Percentiles rank a stretch among this genome's conserved stretches.
These are phyloP conservation scores for Onygenales sp. DNA, from an alignment of 2,329 filamentous ascomycete genomes.

Conservation along the genomic window DNA sequence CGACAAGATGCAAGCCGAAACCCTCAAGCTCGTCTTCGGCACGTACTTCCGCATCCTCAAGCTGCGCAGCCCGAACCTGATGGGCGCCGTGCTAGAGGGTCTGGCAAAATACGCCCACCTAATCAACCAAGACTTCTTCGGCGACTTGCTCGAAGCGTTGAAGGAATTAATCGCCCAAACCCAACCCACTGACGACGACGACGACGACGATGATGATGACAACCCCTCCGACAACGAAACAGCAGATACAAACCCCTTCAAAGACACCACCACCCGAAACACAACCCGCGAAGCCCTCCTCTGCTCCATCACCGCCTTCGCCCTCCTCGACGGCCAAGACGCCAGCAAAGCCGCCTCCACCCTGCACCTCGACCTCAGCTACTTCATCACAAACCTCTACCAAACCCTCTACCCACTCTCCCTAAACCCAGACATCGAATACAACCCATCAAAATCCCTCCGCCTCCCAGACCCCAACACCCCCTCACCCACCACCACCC, in stretches of 20 bases:
- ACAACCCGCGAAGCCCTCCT: conserved; percentile 78
- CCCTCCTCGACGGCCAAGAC: conserved; percentile 91
- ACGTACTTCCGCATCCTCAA: conserved; percentile 94
- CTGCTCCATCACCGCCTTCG: conserved; percentile 92
- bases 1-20: conserved; percentile 90
- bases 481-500: conserved; percentile 22
- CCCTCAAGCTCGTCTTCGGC: conserved; percentile 88
- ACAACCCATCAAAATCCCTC: conserved; percentile 60
- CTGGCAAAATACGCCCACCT: conserved; percentile 88
- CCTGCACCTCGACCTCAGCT: conserved; percentile 83
- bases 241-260: conserved; percentile 40
- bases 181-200: conserved; percentile 40
- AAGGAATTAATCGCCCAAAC: conserved; percentile 77
- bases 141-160: conserved; percentile 84
- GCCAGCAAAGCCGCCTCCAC: conserved; percentile 71
- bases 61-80: conserved; percentile 66
- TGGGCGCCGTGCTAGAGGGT: conserved; percentile 95
- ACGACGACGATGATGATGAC: conserved; percentile 35
- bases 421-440: conserved; percentile 77
- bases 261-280: conserved; percentile 50
- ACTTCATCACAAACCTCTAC: conserved; percentile 93
- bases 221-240: conserved; percentile 34
- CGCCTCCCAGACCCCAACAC: conserved; percentile 58
- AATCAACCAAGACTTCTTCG: conserved; percentile 99
- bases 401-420: conserved; percentile 69